These are phyloP conservation scores for Gomphus bonarii DNA, from an alignment of 1,284 basidiomycete genomes.

Conservation along the genomic window DNA sequence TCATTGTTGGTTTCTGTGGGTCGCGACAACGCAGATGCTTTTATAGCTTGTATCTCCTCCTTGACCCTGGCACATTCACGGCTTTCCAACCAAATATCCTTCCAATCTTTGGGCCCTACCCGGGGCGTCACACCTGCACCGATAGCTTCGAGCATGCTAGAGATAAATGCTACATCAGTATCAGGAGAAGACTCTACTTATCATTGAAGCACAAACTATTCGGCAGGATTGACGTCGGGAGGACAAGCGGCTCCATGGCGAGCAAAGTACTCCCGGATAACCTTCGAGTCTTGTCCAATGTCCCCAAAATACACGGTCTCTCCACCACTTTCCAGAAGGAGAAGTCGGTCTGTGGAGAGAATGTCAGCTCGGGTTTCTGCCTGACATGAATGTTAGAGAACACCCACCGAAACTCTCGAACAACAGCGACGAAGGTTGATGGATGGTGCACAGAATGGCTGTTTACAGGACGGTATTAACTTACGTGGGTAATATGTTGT, in stretches of 20 bases:
- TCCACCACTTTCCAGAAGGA: slow-evolving; percentile 35
- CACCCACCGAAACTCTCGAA: slow-evolving; percentile 36
- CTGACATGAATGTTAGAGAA: background rate
- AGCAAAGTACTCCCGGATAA: slow-evolving; percentile 41
- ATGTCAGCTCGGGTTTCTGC: background rate
- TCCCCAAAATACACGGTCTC: slow-evolving; percentile 46
- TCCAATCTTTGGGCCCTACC: slow-evolving; percentile 67
- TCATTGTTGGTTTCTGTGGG: slow-evolving; percentile 8
- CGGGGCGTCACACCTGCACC: slow-evolving; percentile 61
- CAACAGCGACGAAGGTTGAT: slow-evolving; percentile 43
- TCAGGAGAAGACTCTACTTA: background rate
- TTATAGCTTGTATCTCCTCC: slow-evolving; percentile 27
- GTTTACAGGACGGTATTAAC: background rate
- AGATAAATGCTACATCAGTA: background rate
- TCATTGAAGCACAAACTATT: slow-evolving; percentile 2
- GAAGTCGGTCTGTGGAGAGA: slow-evolving; percentile 23
- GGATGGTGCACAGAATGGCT: slow-evolving; percentile 26
- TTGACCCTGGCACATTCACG: slow-evolving; percentile 24
- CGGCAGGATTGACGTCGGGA: slow-evolving; percentile 36
- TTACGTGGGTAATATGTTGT: slow-evolving; percentile 22
- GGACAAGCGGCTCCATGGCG: slow-evolving; percentile 37
- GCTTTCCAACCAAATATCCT: slow-evolving; percentile 56
- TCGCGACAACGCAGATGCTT: slow-evolving; percentile 20
- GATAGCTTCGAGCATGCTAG: slow-evolving; percentile 42
- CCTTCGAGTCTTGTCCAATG: slow-evolving; percentile 37